A percentile compares a stretch with the other conserved stretches of the same genome.
phyloP scores from a whole-genome alignment of 2,329 filamentous ascomycete genomes.

The Cyphellophora attinorum region DNA sequence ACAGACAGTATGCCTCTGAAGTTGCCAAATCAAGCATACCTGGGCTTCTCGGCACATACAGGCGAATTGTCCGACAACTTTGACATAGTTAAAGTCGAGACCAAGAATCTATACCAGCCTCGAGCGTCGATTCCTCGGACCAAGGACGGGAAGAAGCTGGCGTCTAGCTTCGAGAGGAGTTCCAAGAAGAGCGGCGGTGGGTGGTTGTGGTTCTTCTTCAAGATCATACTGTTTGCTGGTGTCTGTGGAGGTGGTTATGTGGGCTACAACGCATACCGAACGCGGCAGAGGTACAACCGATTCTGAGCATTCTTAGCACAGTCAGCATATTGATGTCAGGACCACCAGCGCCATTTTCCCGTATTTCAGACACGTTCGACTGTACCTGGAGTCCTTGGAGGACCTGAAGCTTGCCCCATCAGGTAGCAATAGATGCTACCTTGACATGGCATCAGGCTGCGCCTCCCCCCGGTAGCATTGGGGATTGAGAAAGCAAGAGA shows the following conservation, averaged over 20 bases:
- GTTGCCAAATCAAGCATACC: slow-evolving; percentile 63
- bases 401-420: no score
- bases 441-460: no score
- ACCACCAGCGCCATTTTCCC: no score
- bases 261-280: slow-evolving; percentile 74
- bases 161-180: slow-evolving; percentile 19
- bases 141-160: slow-evolving; percentile 7
- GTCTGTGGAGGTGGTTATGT: slow-evolving; percentile 67
- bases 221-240: slow-evolving; percentile 67
- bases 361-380: no score
- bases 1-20: slow-evolving; percentile 58
- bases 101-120: slow-evolving; percentile 77
- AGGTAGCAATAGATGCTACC: no score
- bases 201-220: slow-evolving; percentile 68
- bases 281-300: slow-evolving; percentile 38
- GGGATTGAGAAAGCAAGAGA: no score
- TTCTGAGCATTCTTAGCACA: no score
- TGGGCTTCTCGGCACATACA: slow-evolving; percentile 65
- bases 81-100: slow-evolving; percentile 80
- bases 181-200: slow-evolving; percentile 32
- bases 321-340: no score
- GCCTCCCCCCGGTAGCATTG: no score
- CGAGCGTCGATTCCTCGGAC: slow-evolving; percentile 19
- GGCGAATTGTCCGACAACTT: slow-evolving; percentile 96
- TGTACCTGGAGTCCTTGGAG: no score